Evolutionary conservation across 2,329 filamentous ascomycete genomes (phyloP), one percentile per base, ranked within the genome.

Genomic region (Cladosporium austrohemisphaericum): DNA sequence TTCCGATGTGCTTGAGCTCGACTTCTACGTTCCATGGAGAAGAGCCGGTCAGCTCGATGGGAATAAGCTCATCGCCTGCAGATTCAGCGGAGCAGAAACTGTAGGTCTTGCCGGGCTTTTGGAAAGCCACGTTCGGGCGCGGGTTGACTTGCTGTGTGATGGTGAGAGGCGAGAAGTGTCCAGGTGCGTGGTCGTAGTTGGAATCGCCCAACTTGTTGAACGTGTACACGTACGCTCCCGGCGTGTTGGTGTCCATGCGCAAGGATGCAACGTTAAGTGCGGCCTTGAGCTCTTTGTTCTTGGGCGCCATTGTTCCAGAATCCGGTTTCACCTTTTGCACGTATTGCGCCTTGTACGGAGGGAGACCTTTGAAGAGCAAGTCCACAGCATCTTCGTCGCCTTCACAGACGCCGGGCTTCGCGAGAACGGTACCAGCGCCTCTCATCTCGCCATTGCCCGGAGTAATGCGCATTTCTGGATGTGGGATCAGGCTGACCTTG

Each of bases 381-480:
- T 96, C 90, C 49, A 96, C 83, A 3, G 84, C 83, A 66, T 96
- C 92, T 61, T 95, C 86, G 54, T 97, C 92, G 23, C 92, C 92
- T 71, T 98, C 91, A 63, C 93, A 98, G 23, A 98, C 85, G 53
- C 91, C 84, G 33, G 83, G 79, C 68, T 94, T 94, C 58, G 83
- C 65, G 63, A 84, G 86, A 26, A 76, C 75, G 22, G 75, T 73
- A 23, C 28, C 28, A 9, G 22, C 19, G 13, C 75, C 72, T 28
- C 76, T 62, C 13, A 62, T 68, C 9, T 73, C 73, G 38, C 88
- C 76, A 14, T 80, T 80, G 52, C 85, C 78, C 5, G 83, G 74
- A 37, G 93, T 66, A 11, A 77, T 78, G 7, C 58, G 55, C 33
- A 94, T 76, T 54, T 81, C 75, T 1, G 93, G 94, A 38, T 91